These are phyloP conservation scores for Cordyceps cicadae DNA, from an alignment of 2,329 filamentous ascomycete genomes.

Conservation along the genomic window DNA sequence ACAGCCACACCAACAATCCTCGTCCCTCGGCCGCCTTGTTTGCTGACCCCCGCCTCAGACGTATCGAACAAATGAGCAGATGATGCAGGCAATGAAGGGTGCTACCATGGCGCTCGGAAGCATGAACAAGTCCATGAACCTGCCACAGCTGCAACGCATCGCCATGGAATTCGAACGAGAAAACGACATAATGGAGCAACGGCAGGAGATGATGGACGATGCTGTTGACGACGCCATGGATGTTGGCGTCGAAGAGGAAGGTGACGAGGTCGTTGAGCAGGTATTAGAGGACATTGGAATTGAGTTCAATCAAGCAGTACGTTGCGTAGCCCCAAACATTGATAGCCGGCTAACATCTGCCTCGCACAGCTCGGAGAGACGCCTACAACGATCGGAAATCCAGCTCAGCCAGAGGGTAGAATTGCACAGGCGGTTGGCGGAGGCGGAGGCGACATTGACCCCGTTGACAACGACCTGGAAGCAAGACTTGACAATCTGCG, in stretches of 20 bases:
- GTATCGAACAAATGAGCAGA: conserved; percentile 95
- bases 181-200: conserved; percentile 98
- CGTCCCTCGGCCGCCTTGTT: background rate
- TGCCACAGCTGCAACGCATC: conserved; percentile 88
- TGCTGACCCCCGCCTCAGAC: conserved; percentile 48
- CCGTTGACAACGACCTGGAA: conserved; percentile 86
- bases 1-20: conserved; percentile 14
- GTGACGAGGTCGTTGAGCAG: conserved; percentile 93
- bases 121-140: conserved; percentile 98
- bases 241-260: conserved; percentile 81
- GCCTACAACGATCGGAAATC: conserved; percentile 71
- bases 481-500: conserved; percentile 83
- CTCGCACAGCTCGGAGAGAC: conserved; percentile 73
- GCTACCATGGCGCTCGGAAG: conserved; percentile 85
- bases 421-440: conserved; percentile 82
- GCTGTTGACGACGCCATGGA: conserved; percentile 96
- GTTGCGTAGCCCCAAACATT: conserved; percentile 27
- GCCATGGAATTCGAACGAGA: conserved; percentile 99
- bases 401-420: conserved; percentile 61
- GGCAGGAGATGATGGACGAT: conserved; percentile 99
- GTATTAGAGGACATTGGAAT: conserved; percentile 95
- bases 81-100: conserved; percentile 99
- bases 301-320: conserved; percentile 80
- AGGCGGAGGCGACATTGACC: conserved; percentile 50
- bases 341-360: conserved; percentile 19